phyloP scores from a whole-genome alignment of 2,329 filamentous ascomycete species.

The Rosellinia necatrix region DNA sequence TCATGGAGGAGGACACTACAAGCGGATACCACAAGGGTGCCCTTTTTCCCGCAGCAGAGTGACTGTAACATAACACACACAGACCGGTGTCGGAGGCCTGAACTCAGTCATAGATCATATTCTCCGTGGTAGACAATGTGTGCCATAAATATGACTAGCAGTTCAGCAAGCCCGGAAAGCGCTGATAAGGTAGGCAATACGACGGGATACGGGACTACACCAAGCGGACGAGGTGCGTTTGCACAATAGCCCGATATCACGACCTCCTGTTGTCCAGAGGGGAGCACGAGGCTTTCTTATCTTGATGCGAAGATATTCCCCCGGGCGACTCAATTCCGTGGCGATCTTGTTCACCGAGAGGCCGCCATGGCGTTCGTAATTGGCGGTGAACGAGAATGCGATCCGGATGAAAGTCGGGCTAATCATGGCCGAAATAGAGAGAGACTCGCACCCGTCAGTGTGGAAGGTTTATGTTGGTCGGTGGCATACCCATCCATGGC shows the following conservation, averaged over 20 bases:
- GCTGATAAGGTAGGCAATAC: background rate
- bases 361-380: slow-evolving; percentile 10
- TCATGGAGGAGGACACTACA: slow-evolving; percentile 23
- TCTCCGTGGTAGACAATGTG: background rate
- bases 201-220: no score
- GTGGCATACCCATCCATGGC: no score
- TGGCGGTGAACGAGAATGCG: slow-evolving; percentile 20
- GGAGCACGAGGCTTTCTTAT: no score
- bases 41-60: slow-evolving; percentile 15
- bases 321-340: background rate
- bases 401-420: slow-evolving; percentile 7
- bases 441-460: background rate
- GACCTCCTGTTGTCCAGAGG: no score
- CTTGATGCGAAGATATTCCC: no score
- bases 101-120: background rate
- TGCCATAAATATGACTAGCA: background rate
- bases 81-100: slow-evolving; percentile 25
- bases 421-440: slow-evolving; percentile 5
- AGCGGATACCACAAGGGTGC: slow-evolving; percentile 20
- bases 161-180: background rate
- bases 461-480: background rate
- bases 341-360: background rate
- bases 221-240: no score
- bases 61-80: slow-evolving; percentile 17
- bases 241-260: no score